phyloP scores from a whole-genome alignment of 2,329 filamentous ascomycete species.

The Cercospora zeina region DNA sequence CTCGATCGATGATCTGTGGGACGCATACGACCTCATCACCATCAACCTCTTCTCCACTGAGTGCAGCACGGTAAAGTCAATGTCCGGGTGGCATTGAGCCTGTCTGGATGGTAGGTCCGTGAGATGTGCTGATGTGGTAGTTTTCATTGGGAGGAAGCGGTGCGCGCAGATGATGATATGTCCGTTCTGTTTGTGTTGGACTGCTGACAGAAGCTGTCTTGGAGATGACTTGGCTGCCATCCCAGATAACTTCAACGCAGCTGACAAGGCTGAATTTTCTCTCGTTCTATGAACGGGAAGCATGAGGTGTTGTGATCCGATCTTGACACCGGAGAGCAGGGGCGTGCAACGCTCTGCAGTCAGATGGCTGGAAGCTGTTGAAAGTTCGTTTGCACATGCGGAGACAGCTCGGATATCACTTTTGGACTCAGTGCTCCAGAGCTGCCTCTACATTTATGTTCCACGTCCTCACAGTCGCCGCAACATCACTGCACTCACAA shows the following conservation, averaged over 20 bases:
- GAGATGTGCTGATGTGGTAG: background rate
- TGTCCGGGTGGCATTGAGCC: constrained; percentile 9
- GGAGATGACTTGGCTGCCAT: background rate
- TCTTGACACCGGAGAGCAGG: background rate
- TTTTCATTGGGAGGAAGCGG: too few relatives aligned
- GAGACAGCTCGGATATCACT: too few relatives aligned
- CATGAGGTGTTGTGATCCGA: background rate
- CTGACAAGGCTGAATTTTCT: background rate
- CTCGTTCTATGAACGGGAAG: background rate
- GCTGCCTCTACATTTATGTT: background rate
- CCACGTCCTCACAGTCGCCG: background rate
- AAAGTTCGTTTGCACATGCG: too few relatives aligned
- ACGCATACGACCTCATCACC: background rate
- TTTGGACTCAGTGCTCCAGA: too few relatives aligned
- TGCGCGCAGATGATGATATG: too few relatives aligned
- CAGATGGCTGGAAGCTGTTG: background rate
- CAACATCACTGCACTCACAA: constrained; percentile 1
- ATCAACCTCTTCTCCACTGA: background rate
- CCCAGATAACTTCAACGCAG: constrained; percentile 4
- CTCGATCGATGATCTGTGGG: background rate
- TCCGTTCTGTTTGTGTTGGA: too few relatives aligned
- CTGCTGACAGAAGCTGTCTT: background rate
- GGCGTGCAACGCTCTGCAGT: background rate
- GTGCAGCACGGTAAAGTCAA: constrained; percentile 7
- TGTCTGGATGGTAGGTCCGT: constrained; percentile 9